These are phyloP conservation scores for Rhizoctonia solani DNA, from an alignment of 1,284 basidiomycete genomes.

Conservation along the genomic window DNA sequence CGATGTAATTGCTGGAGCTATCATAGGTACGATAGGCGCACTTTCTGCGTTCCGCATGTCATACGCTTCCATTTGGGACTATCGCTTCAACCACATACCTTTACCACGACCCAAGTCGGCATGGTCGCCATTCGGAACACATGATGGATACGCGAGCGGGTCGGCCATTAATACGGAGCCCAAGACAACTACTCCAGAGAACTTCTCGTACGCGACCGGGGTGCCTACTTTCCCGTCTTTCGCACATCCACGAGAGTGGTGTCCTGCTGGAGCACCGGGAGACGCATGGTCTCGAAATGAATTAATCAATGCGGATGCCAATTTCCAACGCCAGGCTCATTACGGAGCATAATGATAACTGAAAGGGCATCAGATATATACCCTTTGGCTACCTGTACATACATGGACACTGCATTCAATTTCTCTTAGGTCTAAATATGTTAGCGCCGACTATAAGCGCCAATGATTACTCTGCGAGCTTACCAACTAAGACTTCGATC, in stretches of 20 bases:
- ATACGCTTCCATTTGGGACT: slow-evolving; percentile 34
- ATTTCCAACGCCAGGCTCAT: slow-evolving; percentile 11
- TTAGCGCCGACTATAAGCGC: no score
- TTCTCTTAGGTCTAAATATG: no score
- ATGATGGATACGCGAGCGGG: neutral
- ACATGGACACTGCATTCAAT: no score
- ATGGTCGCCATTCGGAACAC: slow-evolving; percentile 15
- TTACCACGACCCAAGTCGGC: slow-evolving; percentile 25
- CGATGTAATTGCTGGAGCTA: slow-evolving; percentile 33
- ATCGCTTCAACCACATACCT: slow-evolving; percentile 34
- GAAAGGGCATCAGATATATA: no score
- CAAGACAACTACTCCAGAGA: neutral
- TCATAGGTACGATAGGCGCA: slow-evolving; percentile 23
- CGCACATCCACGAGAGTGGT: slow-evolving; percentile 10
- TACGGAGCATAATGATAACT: neutral
- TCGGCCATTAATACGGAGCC: neutral
- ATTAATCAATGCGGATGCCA: neutral
- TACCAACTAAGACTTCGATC: no score
- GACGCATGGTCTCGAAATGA: slow-evolving; percentile 16
- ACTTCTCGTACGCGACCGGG: slow-evolving; percentile 3
- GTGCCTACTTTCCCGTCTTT: slow-evolving; percentile 16
- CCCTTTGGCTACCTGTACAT: no score
- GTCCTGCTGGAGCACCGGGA: slow-evolving; percentile 14
- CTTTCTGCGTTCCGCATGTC: slow-evolving; percentile 35
- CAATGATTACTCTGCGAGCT: no score